A percentile compares a stretch with the other conserved stretches of the same genome.
phyloP scores from a whole-genome alignment of 1,284 basidiomycete genomes.

The Singerocomus inundabilis region DNA sequence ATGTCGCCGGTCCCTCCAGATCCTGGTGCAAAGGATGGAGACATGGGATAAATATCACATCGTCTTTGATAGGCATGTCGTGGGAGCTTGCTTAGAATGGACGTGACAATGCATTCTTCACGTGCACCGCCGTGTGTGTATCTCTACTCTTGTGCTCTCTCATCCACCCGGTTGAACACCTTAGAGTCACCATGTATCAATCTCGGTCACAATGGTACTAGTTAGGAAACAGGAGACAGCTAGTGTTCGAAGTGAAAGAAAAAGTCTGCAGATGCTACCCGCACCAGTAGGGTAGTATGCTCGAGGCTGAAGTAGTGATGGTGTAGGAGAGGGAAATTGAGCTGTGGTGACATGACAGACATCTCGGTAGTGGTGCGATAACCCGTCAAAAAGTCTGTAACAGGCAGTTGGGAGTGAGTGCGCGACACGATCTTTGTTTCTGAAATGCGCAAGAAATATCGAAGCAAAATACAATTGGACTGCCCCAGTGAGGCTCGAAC shows the following conservation, averaged over 20 bases:
- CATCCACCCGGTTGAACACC: background rate
- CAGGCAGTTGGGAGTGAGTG: background rate
- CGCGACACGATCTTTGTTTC: too few relatives aligned
- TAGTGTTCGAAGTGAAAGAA: background rate
- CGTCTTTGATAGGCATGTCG: background rate
- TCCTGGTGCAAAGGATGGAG: conserved; percentile 69
- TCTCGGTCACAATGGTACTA: conserved; percentile 2
- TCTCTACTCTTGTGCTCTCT: conserved; percentile 11
- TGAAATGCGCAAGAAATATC: too few relatives aligned
- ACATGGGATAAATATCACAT: conserved; percentile 54
- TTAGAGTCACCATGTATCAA: conserved; percentile 6
- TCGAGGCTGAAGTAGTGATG: background rate
- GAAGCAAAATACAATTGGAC: conserved; percentile 23
- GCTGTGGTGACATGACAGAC: background rate
- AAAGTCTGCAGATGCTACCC: background rate
- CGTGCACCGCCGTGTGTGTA: conserved; percentile 15
- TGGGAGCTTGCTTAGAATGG: background rate
- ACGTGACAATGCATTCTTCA: background rate
- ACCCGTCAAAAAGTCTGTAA: background rate
- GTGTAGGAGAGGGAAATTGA: background rate
- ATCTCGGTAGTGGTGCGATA: background rate
- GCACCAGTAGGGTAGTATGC: background rate
- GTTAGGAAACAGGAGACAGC: conserved; percentile 5
- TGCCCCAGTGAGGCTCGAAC: conserved; percentile 75
- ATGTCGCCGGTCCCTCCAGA: conserved; percentile 51